These are phyloP conservation scores for Penicillium sp. DNA, from an alignment of 2,329 filamentous ascomycete species.

Conservation along the genomic window DNA sequence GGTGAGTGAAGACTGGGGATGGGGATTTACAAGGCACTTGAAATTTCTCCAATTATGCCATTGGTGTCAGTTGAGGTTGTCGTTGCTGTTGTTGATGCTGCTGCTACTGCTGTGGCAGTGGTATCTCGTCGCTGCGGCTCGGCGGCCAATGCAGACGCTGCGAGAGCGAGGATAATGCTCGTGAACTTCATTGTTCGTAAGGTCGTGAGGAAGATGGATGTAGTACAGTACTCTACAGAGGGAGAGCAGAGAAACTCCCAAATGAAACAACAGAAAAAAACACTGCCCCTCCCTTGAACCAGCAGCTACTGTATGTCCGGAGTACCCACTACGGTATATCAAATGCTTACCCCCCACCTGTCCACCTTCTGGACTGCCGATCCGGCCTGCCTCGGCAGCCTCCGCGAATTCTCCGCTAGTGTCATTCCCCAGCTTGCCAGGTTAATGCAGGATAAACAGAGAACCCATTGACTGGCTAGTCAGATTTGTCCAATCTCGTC, in stretches of 20 bases:
- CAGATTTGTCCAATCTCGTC: not conserved
- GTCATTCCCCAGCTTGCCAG: not conserved
- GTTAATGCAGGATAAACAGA: not conserved
- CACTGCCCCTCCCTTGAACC: not conserved
- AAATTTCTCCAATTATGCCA: slow-evolving; percentile 21
- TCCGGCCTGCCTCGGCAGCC: slow-evolving; percentile 6
- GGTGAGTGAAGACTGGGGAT: not conserved
- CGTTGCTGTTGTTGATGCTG: not conserved
- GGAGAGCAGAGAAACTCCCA: not conserved
- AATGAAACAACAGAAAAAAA: not conserved
- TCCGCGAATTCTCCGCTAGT: not conserved
- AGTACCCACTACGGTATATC: slow-evolving; percentile 13
- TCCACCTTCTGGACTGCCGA: slow-evolving; percentile 6
- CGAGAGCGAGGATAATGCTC: slow-evolving; percentile 13
- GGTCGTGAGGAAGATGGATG: not conserved
- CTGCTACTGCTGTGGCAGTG: not conserved
- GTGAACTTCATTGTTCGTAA: slow-evolving; percentile 20
- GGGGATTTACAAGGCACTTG: slow-evolving; percentile 21
- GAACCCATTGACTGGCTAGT: not conserved
- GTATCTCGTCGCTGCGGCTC: slow-evolving; percentile 17
- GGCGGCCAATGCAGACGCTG: slow-evolving; percentile 17
- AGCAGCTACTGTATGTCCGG: not conserved
- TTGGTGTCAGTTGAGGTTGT: not conserved
- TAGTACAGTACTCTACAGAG: no score
- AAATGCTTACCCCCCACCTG: slow-evolving; percentile 14